A percentile compares a stretch with the other conserved stretches of the same genome.
phyloP scores from a whole-genome alignment of 192 early-diverging fungal genomes.

The Phlyctochytrium arcticum region DNA sequence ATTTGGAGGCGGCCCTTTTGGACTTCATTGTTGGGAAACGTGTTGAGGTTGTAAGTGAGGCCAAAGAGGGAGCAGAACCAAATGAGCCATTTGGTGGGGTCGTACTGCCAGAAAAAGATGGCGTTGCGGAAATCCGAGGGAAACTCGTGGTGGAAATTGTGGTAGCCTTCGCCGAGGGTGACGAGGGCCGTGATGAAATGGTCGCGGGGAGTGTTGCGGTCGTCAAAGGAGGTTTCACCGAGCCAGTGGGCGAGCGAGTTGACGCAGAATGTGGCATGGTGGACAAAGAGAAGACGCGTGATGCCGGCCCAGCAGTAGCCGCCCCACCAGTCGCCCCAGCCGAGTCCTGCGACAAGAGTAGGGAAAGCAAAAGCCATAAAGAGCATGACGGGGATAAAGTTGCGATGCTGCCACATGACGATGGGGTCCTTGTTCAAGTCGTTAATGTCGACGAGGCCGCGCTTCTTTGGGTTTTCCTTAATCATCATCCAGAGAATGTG shows the following conservation, averaged over 20 bases:
- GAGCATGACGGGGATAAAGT: constrained; percentile 55
- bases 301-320: constrained; percentile 47
- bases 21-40: constrained; percentile 44
- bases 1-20: constrained; percentile 62
- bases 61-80: constrained; percentile 34
- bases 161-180: constrained; percentile 55
- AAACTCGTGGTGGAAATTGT: constrained; percentile 70
- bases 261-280: constrained; percentile 55
- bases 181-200: constrained; percentile 44
- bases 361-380: constrained; percentile 77
- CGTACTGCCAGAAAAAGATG: constrained; percentile 45
- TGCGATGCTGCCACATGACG: constrained; percentile 44
- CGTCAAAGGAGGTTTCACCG: constrained; percentile 54
- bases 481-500: constrained; percentile 53
- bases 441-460: constrained; percentile 37
- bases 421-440: constrained; percentile 46
- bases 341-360: constrained; percentile 77
- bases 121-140: constrained; percentile 56
- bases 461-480: constrained; percentile 27
- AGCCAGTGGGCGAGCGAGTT: constrained; percentile 58
- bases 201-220: constrained; percentile 64
- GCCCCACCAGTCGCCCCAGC: constrained; percentile 55
- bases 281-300: constrained; percentile 47
- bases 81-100: constrained; percentile 57
- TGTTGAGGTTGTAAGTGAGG: constrained; percentile 45